Percentiles rank a stretch among this genome's conserved stretches.
Conservation (phyloP, 1,284 basidiomycete species). For the Puccinia triticina region DNA sequence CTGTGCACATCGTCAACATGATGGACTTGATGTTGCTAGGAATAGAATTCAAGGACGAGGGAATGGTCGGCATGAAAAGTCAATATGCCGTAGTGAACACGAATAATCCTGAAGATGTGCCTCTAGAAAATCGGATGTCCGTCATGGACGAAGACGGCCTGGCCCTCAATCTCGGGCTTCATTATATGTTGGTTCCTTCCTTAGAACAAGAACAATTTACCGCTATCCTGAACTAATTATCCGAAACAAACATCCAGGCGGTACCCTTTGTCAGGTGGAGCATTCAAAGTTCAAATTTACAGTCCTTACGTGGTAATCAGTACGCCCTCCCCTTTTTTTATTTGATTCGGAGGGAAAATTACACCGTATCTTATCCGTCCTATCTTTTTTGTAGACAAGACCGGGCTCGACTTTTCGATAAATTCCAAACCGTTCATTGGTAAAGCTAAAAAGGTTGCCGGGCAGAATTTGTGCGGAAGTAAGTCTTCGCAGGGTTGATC, state of each 20-base stretch:
- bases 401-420: constrained; percentile 79
- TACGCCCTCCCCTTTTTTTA: constrained; percentile 2
- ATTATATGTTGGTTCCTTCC: constrained; percentile 40
- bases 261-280: constrained; percentile 90
- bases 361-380: background rate
- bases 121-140: constrained; percentile 45
- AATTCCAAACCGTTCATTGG: constrained; percentile 75
- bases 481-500: constrained; percentile 52
- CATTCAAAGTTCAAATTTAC: constrained; percentile 96
- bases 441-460: constrained; percentile 79
- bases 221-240: constrained; percentile 64
- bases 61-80: constrained; percentile 66
- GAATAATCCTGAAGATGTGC: constrained; percentile 51
- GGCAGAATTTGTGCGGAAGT: constrained; percentile 65
- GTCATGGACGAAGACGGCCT: constrained; percentile 48
- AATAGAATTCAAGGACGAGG: constrained; percentile 83
- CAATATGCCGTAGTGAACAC: constrained; percentile 50
- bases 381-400: constrained; percentile 68
- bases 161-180: constrained; percentile 37
- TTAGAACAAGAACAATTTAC: background rate
- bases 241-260: constrained; percentile 51
- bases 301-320: constrained; percentile 86
- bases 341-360: background rate
- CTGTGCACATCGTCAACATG: constrained; percentile 93
- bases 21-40: constrained; percentile 92